phyloP scores from a whole-genome alignment of 2,329 filamentous ascomycete genomes.

The Calonectria leucothoes region DNA sequence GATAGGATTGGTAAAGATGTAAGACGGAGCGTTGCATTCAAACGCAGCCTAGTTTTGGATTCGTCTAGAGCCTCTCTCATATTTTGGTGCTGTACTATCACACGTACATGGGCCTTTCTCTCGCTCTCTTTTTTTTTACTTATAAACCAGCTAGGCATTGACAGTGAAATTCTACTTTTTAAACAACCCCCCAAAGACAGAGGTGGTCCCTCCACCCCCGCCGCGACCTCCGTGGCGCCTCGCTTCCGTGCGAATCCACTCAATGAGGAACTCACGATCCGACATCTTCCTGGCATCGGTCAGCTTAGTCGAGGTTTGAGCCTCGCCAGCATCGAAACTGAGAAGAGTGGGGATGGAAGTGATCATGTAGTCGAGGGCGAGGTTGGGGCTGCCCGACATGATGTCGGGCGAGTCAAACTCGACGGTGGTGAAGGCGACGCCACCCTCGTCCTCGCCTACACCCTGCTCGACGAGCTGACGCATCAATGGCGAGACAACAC shows the following conservation, averaged over 20 bases:
- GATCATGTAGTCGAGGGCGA: slow-evolving; percentile 69
- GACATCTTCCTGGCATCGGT: slow-evolving; percentile 60
- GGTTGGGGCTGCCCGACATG: slow-evolving; percentile 53
- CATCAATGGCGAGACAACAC: slow-evolving; percentile 61
- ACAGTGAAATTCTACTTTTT: slow-evolving; percentile 42
- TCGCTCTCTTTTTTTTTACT: not conserved
- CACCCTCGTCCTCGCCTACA: slow-evolving; percentile 66
- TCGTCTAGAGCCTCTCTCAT: not conserved
- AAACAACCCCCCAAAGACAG: slow-evolving; percentile 55
- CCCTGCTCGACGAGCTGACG: slow-evolving; percentile 60
- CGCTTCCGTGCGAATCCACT: slow-evolving; percentile 66
- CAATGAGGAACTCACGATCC: slow-evolving; percentile 61
- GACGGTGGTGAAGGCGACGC: slow-evolving; percentile 64
- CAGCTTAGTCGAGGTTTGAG: slow-evolving; percentile 60
- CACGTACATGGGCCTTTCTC: not conserved
- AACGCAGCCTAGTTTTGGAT: not conserved
- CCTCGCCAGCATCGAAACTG: slow-evolving; percentile 67
- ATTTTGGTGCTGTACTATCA: not conserved
- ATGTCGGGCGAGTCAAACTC: slow-evolving; percentile 70
- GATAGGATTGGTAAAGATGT: not conserved
- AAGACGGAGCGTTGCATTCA: not conserved
- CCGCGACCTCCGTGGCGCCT: slow-evolving; percentile 57
- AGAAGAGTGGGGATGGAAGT: slow-evolving; percentile 68
- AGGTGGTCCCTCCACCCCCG: slow-evolving; percentile 47
- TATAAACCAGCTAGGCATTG: not conserved